Base-by-base conservation (phyloP, 129 eudicot genomes). In the Rutidosis leptorrhynchoides region DNA sequence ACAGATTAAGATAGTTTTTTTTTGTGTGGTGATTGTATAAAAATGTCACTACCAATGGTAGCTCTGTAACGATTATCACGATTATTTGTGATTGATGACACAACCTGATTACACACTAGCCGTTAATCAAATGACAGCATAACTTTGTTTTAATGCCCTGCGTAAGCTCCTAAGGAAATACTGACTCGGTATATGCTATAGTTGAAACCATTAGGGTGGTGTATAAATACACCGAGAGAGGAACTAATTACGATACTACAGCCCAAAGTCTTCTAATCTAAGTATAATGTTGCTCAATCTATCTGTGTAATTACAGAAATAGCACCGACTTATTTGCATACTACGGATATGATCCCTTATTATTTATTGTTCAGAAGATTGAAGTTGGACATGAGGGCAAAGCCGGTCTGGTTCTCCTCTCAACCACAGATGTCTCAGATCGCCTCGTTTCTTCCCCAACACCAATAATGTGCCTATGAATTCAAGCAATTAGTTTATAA, bases 331-430 rank as follows among this genome's bases (percentile, higher is more conserved):
- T 74, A 71, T 63, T 74, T 40, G 54, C 65, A 58, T 42, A 26
- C 49, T 35, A 55, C 9, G 45, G 29, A 22, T 28, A 54, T 51
- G 68, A 69, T 29, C 80, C 61, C 59, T 51, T 19, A 63, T n/a
- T n/a, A n/a, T 67, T 76, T 82, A 82, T 65, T 78, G 76, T 72
- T 82, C 73, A 3, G 76, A 79, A 67, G 74, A 76, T 23, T 72
- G 72, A 27, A 83, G 99, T 22, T 77, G 96, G 37, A 89, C 83
- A 70, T 94, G 97, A 4, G 99, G 95, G 71, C 99, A 94, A 67
- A 84, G 79, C 68, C 97, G 71, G 40, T 84, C 86, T 11, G 99
- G 97, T 61, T 78, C 88, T 45, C 99, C 99, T 77, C 70, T 82
- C 14, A 82, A 73, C 99, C 99, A 94, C 58, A 89, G 63, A 67